Evolutionary conservation across 2,329 filamentous ascomycete species (phyloP).

Genomic region (Colletotrichum sp.): DNA sequence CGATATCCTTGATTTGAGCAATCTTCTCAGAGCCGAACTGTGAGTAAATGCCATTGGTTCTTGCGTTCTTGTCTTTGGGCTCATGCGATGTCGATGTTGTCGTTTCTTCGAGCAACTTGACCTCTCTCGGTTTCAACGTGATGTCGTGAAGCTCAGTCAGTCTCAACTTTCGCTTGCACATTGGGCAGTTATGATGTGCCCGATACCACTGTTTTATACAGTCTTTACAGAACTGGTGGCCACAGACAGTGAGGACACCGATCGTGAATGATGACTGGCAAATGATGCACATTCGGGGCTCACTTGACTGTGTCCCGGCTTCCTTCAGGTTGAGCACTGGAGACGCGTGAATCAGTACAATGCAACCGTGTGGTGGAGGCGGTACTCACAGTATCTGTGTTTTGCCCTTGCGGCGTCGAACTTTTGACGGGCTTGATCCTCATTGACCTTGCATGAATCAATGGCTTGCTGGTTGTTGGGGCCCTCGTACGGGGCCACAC

Average conservation of each 20-base stretch:
- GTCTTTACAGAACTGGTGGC: conserved; percentile 90
- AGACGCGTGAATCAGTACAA: neutral
- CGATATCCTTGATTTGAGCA: conserved; percentile 81
- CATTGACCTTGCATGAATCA: conserved; percentile 45
- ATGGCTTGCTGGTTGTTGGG: conserved; percentile 57
- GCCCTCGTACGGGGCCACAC: conserved; percentile 77
- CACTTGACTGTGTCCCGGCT: conserved; percentile 66
- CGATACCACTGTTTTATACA: conserved; percentile 84
- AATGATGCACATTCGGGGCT: conserved; percentile 80
- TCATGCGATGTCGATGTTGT: neutral
- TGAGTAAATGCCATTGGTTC: conserved; percentile 70
- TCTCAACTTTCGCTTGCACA: conserved; percentile 77
- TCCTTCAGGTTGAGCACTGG: conserved; percentile 59
- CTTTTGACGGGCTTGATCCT: conserved; percentile 59
- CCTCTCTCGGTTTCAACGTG: conserved; percentile 77
- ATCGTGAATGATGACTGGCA: conserved; percentile 78
- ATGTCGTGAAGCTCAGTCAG: conserved; percentile 81
- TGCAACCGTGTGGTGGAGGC: neutral
- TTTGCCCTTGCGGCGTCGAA: conserved; percentile 73
- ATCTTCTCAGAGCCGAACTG: conserved; percentile 75
- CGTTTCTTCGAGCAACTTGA: conserved; percentile 63
- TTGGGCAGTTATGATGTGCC: conserved; percentile 77
- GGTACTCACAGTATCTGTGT: conserved; percentile 69
- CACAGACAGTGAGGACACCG: conserved; percentile 86
- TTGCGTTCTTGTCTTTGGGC: conserved; percentile 20